Percentiles rank a stretch among this genome's conserved stretches.
phyloP scores from a whole-genome alignment of 208 protist species.

The Acanthamoeba sp. region DNA sequence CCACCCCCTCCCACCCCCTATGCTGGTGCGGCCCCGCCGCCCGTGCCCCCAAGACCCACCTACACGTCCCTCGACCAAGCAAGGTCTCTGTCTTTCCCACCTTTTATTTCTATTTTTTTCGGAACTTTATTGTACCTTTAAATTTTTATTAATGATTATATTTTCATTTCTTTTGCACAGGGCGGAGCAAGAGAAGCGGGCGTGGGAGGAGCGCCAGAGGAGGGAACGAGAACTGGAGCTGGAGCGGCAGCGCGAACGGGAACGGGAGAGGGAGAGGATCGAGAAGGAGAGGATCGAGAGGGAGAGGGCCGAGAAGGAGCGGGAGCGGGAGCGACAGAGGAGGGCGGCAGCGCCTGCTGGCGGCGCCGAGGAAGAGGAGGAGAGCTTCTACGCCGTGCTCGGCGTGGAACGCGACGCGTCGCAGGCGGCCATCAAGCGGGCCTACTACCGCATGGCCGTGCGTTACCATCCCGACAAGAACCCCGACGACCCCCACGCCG shows the following conservation, averaged over 20 bases:
- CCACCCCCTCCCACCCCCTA: neutral
- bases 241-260: neutral
- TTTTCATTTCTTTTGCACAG: neutral
- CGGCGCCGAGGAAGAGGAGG: neutral
- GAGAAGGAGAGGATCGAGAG: neutral
- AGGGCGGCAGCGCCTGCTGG: neutral
- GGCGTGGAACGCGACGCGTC: conserved; percentile 77
- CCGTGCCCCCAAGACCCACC: neutral
- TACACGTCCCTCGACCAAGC: neutral
- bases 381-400: conserved; percentile 75
- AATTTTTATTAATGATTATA: neutral
- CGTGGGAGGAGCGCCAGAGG: neutral
- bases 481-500: conserved; percentile 75
- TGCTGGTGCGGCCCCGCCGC: neutral
- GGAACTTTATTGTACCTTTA: no score
- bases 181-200: neutral
- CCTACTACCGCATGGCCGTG: conserved; percentile 80
- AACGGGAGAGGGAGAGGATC: neutral
- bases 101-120: no score
- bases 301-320: neutral
- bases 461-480: conserved; percentile 84
- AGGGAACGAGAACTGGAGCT: neutral
- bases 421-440: conserved; percentile 83
- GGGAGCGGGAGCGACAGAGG: neutral
- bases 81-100: neutral